phyloP scores from a whole-genome alignment of 345 rosid species.

The Melaleuca quinquenervia region DNA sequence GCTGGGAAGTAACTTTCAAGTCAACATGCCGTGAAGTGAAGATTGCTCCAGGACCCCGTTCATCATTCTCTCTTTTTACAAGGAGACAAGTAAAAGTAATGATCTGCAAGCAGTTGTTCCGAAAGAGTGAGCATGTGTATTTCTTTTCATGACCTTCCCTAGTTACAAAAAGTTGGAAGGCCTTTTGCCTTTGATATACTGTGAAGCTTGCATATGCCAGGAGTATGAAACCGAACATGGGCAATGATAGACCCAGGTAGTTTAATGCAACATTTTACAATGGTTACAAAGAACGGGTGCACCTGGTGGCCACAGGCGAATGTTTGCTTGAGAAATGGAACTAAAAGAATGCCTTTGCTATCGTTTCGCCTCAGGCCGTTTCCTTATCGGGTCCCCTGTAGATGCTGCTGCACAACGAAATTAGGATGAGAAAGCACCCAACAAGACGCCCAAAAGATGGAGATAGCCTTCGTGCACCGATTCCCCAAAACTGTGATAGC shows the following conservation, averaged over 20 bases:
- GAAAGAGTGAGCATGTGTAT: background rate
- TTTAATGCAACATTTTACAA: background rate
- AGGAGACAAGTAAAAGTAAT: background rate
- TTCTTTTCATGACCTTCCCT: background rate
- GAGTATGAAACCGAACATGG: background rate
- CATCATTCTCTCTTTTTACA: background rate
- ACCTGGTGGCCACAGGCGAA: background rate
- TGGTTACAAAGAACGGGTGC: background rate
- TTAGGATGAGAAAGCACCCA: conserved; percentile 62
- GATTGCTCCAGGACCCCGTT: background rate
- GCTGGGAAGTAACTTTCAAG: background rate
- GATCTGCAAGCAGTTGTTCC: background rate
- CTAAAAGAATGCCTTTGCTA: background rate
- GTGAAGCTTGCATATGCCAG: background rate
- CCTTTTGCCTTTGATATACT: background rate
- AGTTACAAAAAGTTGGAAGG: background rate
- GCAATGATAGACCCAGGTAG: background rate
- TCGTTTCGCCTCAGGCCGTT: conserved; percentile 17
- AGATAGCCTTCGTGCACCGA: conserved; percentile 21
- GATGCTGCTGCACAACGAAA: conserved; percentile 55
- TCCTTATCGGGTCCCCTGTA: conserved; percentile 71
- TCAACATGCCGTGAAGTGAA: background rate
- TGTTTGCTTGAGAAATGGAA: background rate
- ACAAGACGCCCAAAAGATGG: conserved; percentile 48
- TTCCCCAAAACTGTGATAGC: conserved; percentile 52